Base-by-base conservation (phyloP, 2,329 filamentous ascomycete genomes). In the Alternaria novae-zelandiae region DNA sequence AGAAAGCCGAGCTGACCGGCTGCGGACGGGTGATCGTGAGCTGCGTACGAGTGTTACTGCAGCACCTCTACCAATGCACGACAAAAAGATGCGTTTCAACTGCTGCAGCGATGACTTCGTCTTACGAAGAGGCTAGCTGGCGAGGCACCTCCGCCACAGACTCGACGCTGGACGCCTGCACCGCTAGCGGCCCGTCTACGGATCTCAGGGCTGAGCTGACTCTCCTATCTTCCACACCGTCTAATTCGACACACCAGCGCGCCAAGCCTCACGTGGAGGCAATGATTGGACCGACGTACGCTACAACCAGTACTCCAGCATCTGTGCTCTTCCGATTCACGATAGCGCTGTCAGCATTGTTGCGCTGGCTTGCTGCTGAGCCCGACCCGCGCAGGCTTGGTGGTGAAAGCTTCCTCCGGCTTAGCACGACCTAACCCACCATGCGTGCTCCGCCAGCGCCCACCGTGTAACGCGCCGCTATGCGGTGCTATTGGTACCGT, bases 401-500 rank as follows among this genome's bases (percentile, higher is more conserved):
- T 28, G 17, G 11, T 21, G 25, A 36, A 50, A 61, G 53, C 30
- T 51, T 57, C 32, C 32, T 54, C 43, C n/a, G 20, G 44, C 47
- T 53, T 58, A 41, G 41, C 41, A 45, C 45, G 28, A 13, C n/a
- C 54, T 56, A 56, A 54, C 61, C 47, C 62, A 20, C 28, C 51
- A 41, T 65, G 46, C 61, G 21, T 65, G 57, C 55, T 55, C 50
- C 50, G n/a, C 43, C 26, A 54, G 65, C 62, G 49, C 32, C 43
- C 30, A 51, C 47, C 57, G 47, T 44, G 55, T 49, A 36, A 61
- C 59, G 49, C 67, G 65, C 62, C 67, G 62, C 65, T 47, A 64
- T 59, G 58, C 51, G 15, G 44, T 58, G 57, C 57, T 55, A 65
- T 58, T 60, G 61, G 55, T 28, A 45, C 49, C 44, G 46, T 59